A percentile compares a stretch with the other conserved stretches of the same genome.
Conservation (phyloP, 1,139 yeast species). For the Kurtzmaniella quercitrusa region DNA sequence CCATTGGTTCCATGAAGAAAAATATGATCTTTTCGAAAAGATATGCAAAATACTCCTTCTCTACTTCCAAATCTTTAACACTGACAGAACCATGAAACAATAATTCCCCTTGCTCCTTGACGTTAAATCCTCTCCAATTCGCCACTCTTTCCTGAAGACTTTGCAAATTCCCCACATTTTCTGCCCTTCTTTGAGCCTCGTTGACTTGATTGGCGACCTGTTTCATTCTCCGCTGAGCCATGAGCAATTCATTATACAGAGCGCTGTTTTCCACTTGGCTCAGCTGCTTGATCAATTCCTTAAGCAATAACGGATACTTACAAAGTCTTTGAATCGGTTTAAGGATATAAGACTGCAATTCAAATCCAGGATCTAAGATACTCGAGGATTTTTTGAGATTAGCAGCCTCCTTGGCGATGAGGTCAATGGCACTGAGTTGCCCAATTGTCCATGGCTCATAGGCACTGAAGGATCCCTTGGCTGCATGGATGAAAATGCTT, state of each 20-base stretch:
- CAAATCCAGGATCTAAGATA: constrained; percentile 81
- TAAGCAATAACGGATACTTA: constrained; percentile 81
- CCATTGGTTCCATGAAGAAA: constrained; percentile 54
- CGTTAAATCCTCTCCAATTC: constrained; percentile 93
- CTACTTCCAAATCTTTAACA: constrained; percentile 73
- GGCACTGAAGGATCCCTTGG: constrained; percentile 72
- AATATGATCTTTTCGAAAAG: constrained; percentile 83
- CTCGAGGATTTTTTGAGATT: constrained; percentile 54
- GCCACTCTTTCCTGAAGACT: constrained; percentile 68
- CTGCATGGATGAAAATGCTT: constrained; percentile 76
- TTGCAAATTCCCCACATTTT: constrained; percentile 69
- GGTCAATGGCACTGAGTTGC: constrained; percentile 81
- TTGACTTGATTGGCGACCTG: constrained; percentile 81
- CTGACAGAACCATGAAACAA: constrained; percentile 73
- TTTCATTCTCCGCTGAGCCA: constrained; percentile 62
- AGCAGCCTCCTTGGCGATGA: constrained; percentile 61
- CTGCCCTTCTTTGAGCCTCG: constrained; percentile 91
- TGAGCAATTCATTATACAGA: constrained; percentile 60
- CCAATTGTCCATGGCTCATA: constrained; percentile 91
- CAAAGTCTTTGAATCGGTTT: constrained; percentile 95
- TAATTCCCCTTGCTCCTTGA: constrained; percentile 80
- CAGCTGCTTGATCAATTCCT: constrained; percentile 63
- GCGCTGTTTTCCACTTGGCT: constrained; percentile 35
- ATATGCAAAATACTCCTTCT: constrained; percentile 86
- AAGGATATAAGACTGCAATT: constrained; percentile 80